These are phyloP conservation scores for Aphanomyces stellatus DNA, from an alignment of 352 stramenopile species.

Conservation along the genomic window DNA sequence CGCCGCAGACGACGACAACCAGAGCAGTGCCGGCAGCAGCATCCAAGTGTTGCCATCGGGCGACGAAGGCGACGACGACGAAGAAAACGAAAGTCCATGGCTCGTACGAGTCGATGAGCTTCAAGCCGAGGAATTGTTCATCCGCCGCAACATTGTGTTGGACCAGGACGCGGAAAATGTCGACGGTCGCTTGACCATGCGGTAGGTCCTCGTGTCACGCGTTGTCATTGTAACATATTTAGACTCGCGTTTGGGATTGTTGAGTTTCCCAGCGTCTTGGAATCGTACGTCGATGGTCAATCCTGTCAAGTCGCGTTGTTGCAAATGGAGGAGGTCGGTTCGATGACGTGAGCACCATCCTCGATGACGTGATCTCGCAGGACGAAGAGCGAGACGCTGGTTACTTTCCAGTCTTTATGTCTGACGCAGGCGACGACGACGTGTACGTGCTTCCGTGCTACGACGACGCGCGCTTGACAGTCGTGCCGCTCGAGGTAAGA, in stretches of 20 bases:
- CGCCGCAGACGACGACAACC: neutral
- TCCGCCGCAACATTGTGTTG: slow-evolving; percentile 53
- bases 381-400: slow-evolving; percentile 42
- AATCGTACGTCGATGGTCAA: slow-evolving; percentile 59
- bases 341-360: neutral
- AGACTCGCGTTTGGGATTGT: slow-evolving; percentile 28
- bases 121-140: slow-evolving; percentile 36
- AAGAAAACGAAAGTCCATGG: slow-evolving; percentile 24
- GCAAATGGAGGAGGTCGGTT: slow-evolving; percentile 53
- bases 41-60: neutral
- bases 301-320: slow-evolving; percentile 54
- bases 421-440: slow-evolving; percentile 56
- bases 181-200: slow-evolving; percentile 55
- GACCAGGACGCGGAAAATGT: slow-evolving; percentile 58
- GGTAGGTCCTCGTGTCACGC: slow-evolving; percentile 33
- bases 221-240: neutral
- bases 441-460: slow-evolving; percentile 46
- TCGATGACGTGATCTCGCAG: slow-evolving; percentile 15
- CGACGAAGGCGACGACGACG: slow-evolving; percentile 3
- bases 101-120: slow-evolving; percentile 45
- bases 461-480: slow-evolving; percentile 49
- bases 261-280: slow-evolving; percentile 62
- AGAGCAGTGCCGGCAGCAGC: neutral
- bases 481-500: slow-evolving; percentile 46
- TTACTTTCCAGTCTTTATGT: slow-evolving; percentile 69